These are phyloP conservation scores for Lecanicillium sp. DNA, from an alignment of 2,329 filamentous ascomycete genomes.

Conservation along the genomic window DNA sequence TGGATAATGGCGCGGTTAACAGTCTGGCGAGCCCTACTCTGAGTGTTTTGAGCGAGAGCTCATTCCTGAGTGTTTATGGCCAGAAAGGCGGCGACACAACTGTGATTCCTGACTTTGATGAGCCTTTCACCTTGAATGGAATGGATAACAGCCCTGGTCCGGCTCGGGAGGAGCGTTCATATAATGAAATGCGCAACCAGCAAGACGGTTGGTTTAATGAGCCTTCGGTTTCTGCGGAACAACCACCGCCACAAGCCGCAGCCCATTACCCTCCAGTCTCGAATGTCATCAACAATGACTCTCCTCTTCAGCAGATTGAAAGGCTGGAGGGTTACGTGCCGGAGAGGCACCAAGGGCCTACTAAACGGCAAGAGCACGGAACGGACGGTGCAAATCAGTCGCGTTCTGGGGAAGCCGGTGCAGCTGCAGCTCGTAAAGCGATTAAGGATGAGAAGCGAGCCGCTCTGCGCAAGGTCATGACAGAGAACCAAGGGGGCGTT, in stretches of 20 bases:
- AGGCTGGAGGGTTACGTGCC: slow-evolving; percentile 24
- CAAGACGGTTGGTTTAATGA: no score
- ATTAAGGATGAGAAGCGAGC: slow-evolving; percentile 40
- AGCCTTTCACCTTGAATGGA: slow-evolving; percentile 21
- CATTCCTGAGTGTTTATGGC: slow-evolving; percentile 58
- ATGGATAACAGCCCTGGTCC: slow-evolving; percentile 10
- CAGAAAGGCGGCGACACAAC: slow-evolving; percentile 24
- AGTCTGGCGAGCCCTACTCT: slow-evolving; percentile 49
- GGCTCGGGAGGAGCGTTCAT: no score
- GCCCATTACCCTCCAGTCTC: no score
- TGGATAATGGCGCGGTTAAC: slow-evolving; percentile 22
- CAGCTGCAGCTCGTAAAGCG: slow-evolving; percentile 14
- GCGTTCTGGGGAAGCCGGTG: not conserved
- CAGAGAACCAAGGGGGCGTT: slow-evolving; percentile 33
- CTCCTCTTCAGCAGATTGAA: slow-evolving; percentile 44
- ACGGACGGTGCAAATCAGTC: not conserved
- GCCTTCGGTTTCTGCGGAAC: no score
- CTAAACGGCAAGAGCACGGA: not conserved
- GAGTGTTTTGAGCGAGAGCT: slow-evolving; percentile 60
- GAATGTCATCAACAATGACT: slow-evolving; percentile 34
- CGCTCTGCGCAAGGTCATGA: slow-evolving; percentile 38
- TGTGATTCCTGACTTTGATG: slow-evolving; percentile 18
- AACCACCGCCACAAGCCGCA: no score
- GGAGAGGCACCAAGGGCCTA: slow-evolving; percentile 1
- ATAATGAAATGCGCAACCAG: no score